phyloP scores from a whole-genome alignment of 495 filamentous ascomycete genomes.

The Xylaria longipes region DNA sequence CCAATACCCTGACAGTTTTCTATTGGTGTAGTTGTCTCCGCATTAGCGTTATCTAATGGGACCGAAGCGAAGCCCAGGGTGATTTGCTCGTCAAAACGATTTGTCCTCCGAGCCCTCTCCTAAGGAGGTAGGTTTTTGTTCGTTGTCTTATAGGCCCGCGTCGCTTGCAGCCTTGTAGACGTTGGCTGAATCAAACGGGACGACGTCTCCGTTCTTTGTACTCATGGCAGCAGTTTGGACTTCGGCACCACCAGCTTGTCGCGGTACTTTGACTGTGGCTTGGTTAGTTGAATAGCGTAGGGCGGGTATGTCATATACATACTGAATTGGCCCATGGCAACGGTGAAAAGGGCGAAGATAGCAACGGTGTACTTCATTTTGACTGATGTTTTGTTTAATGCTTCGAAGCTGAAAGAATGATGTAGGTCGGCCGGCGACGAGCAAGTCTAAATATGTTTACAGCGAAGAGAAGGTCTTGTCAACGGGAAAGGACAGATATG shows the following conservation, averaged over 20 bases:
- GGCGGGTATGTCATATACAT: constrained; percentile 8
- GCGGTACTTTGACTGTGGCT: constrained; percentile 33
- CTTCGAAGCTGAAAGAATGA: constrained; percentile 30
- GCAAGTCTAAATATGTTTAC: constrained; percentile 37
- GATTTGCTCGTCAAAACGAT: neutral
- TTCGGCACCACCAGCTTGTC: constrained; percentile 38
- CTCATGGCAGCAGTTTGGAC: constrained; percentile 49
- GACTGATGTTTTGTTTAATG: constrained; percentile 37
- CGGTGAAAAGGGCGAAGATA: constrained; percentile 52
- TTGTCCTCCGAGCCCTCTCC: neutral
- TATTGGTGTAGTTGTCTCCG: neutral
- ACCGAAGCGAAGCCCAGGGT: neutral
- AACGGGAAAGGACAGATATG: constrained; percentile 26
- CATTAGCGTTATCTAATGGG: neutral
- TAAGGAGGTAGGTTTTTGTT: neutral
- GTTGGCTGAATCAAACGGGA: constrained; percentile 47
- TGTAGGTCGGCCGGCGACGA: constrained; percentile 58
- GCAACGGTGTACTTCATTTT: constrained; percentile 60
- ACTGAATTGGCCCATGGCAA: constrained; percentile 51
- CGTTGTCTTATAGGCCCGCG: constrained; percentile 35
- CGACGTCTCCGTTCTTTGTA: constrained; percentile 44
- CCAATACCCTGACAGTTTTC: constrained; percentile 2
- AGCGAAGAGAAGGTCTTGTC: constrained; percentile 36
- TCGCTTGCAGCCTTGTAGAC: constrained; percentile 42
- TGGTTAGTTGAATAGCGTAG: constrained; percentile 18